phyloP scores from a whole-genome alignment of 306 rosid species.

The Coriaria nepalensis region DNA sequence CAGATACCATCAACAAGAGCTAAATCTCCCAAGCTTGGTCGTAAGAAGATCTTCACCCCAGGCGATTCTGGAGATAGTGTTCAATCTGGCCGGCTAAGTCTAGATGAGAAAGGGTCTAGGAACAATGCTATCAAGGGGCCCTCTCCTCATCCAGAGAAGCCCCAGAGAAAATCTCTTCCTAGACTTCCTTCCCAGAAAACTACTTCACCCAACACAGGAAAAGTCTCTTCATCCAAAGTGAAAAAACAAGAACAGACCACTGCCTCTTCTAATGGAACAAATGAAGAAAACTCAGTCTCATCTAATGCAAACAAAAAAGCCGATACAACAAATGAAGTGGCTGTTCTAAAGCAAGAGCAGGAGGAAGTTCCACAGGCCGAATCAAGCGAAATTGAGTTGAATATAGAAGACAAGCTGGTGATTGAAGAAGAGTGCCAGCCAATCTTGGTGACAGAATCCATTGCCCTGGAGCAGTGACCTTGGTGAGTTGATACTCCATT shows the following conservation, averaged over 20 bases:
- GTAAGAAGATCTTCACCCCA: constrained; percentile 47
- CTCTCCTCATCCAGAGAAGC: constrained; percentile 48
- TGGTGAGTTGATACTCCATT: too few relatives aligned
- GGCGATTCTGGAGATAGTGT: constrained; percentile 38
- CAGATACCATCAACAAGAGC: constrained; percentile 97
- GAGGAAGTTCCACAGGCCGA: constrained; percentile 22
- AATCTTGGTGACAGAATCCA: constrained; percentile 28
- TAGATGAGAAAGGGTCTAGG: constrained; percentile 53
- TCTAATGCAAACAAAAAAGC: constrained; percentile 12
- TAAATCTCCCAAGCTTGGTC: constrained; percentile 96
- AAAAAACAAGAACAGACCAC: constrained; percentile 23
- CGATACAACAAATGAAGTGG: constrained; percentile 11
- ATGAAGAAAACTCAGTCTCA: constrained; percentile 19
- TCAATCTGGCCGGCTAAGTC: constrained; percentile 46
- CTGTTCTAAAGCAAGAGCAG: constrained; percentile 3
- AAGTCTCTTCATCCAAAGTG: constrained; percentile 38
- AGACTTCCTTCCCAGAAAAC: constrained; percentile 55
- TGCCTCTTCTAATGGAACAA: constrained; percentile 22
- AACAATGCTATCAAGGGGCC: constrained; percentile 36
- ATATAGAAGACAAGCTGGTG: constrained; percentile 21
- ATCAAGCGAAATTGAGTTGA: constrained; percentile 23
- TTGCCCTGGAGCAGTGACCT: constrained; percentile 26
- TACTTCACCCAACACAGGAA: constrained; percentile 36
- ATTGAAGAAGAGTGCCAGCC: constrained; percentile 39
- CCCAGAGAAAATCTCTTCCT: constrained; percentile 84